Percentiles rank a stretch among this genome's conserved stretches.
Conservation (phyloP, 2,329 filamentous ascomycete species). For the Aspergillus japonicus region DNA sequence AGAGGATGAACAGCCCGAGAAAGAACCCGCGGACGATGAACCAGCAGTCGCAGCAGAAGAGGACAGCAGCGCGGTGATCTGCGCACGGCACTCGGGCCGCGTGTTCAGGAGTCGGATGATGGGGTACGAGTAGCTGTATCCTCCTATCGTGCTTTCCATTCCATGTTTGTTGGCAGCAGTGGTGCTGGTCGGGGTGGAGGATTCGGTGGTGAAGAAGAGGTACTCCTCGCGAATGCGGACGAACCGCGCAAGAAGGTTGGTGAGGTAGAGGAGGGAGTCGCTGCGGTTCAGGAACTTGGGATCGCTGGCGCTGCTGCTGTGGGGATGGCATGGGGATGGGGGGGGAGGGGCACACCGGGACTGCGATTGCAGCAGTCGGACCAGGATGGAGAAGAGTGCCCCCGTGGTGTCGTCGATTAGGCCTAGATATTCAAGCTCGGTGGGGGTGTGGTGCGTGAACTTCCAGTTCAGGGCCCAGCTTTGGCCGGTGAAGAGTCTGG, state of each 20-base stretch:
- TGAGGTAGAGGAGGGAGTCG: neutral
- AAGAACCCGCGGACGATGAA: neutral
- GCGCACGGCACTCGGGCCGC: neutral
- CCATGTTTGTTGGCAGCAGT: neutral
- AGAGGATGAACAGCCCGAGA: neutral
- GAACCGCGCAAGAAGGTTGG: neutral
- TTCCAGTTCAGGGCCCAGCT: conserved; percentile 1
- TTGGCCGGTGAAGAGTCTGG: neutral
- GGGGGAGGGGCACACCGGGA: neutral
- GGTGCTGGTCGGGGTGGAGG: neutral
- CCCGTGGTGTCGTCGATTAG: neutral
- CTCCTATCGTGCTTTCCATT: neutral
- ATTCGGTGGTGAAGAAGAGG: neutral
- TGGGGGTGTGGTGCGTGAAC: neutral
- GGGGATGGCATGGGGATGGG: neutral
- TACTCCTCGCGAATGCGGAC: neutral
- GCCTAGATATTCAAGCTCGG: neutral
- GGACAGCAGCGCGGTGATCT: neutral
- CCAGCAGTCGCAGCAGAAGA: too few species aligned
- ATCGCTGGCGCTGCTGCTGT: neutral
- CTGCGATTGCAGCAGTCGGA: neutral
- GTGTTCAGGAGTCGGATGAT: neutral
- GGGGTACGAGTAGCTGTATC: neutral
- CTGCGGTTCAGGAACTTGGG: neutral
- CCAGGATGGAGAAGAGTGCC: neutral